Evolutionary conservation across 2,329 filamentous ascomycete species (phyloP).

Genomic region (Trematosphaeria pertusa): DNA sequence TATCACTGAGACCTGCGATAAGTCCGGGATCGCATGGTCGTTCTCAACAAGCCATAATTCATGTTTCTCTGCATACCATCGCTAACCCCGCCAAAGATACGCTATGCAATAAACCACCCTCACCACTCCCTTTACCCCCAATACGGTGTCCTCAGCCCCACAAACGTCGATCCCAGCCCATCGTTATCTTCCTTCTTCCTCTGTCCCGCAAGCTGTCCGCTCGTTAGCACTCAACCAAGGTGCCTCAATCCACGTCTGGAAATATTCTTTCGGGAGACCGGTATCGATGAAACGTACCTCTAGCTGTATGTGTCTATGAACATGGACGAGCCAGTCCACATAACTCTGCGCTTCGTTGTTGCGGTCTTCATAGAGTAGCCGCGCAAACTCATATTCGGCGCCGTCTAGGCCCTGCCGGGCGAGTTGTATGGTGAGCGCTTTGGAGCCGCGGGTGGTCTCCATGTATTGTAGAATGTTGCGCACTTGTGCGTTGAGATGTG

Average conservation of each 20-base stretch:
- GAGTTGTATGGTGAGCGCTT: slow-evolving; percentile 87
- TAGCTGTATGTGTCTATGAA: slow-evolving; percentile 90
- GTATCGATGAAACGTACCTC: slow-evolving; percentile 59
- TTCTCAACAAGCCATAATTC: too few relatives aligned
- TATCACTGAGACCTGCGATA: too few relatives aligned
- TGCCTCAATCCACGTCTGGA: too few relatives aligned
- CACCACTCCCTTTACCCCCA: too few relatives aligned
- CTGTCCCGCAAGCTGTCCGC: slow-evolving; percentile 64
- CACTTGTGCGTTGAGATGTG: slow-evolving; percentile 92
- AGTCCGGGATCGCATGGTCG: too few relatives aligned
- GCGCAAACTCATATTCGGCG: slow-evolving; percentile 94
- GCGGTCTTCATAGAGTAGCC: slow-evolving; percentile 88
- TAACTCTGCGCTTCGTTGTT: slow-evolving; percentile 99
- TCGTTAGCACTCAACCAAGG: slow-evolving; percentile 24
- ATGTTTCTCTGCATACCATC: too few relatives aligned
- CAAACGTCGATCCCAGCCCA: slow-evolving; percentile 44
- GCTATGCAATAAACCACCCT: too few relatives aligned
- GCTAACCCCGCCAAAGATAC: too few relatives aligned
- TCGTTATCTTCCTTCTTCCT: slow-evolving; percentile 70
- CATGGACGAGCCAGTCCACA: slow-evolving; percentile 96
- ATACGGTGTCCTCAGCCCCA: slow-evolving; percentile 49
- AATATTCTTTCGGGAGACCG: not conserved
- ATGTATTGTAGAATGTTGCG: slow-evolving; percentile 92
- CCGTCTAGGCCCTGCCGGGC: slow-evolving; percentile 93
- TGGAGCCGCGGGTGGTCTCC: slow-evolving; percentile 79